Evolutionary conservation across 1,139 yeast species (phyloP).

Genomic region (Diutina catenulata): DNA sequence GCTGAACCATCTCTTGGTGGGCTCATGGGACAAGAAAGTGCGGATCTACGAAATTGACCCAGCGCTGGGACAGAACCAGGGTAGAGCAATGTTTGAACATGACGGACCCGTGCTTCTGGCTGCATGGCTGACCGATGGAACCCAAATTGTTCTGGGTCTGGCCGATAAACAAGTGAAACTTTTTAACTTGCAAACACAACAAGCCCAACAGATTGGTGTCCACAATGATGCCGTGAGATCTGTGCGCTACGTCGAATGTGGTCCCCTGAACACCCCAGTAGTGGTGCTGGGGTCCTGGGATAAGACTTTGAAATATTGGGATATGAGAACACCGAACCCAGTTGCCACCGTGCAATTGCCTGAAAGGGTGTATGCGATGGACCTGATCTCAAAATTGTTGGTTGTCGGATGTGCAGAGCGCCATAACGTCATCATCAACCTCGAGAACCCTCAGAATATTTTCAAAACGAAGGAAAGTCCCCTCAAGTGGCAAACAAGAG

Average conservation of each 20-base stretch:
- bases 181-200: constrained; percentile 76
- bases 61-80: constrained; percentile 60
- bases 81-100: constrained; percentile 84
- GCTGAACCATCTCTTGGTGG: constrained; percentile 68
- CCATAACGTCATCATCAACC: constrained; percentile 64
- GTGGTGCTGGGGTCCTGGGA: constrained; percentile 97
- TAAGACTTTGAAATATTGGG: constrained; percentile 90
- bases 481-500: constrained; percentile 81
- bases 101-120: constrained; percentile 79
- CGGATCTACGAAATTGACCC: constrained; percentile 80
- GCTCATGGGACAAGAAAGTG: constrained; percentile 95
- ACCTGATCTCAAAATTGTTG: constrained; percentile 62
- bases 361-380: constrained; percentile 89
- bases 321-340: constrained; percentile 77
- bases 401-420: constrained; percentile 93
- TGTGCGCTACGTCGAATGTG: constrained; percentile 72
- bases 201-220: constrained; percentile 70
- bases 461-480: constrained; percentile 74
- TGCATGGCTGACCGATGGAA: constrained; percentile 79
- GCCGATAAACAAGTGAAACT: constrained; percentile 82
- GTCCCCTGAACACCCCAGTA: constrained; percentile 70
- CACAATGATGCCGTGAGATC: constrained; percentile 76
- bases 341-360: constrained; percentile 74
- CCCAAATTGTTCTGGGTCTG: constrained; percentile 84
- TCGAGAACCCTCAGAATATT: constrained; percentile 74